These are phyloP conservation scores for Penicillium roqueforti DNA, from an alignment of 495 filamentous ascomycete genomes.

Conservation along the genomic window DNA sequence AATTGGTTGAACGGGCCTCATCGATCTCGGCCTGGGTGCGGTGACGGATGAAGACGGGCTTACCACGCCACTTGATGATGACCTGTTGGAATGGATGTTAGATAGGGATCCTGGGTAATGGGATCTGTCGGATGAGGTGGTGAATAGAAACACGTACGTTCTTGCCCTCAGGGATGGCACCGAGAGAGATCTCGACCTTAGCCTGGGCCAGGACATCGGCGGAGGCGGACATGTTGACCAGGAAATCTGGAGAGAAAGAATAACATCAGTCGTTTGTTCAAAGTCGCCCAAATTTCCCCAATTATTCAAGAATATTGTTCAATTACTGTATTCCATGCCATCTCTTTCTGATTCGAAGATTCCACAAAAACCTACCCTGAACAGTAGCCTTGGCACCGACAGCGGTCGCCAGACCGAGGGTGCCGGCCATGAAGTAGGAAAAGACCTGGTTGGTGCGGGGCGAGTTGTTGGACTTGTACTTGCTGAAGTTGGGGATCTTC, in stretches of 20 bases:
- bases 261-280: conserved; percentile 17
- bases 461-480: conserved; percentile 69
- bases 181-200: conserved; percentile 96
- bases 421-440: conserved; percentile 96
- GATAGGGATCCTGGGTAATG: conserved; percentile 6
- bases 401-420: conserved; percentile 83
- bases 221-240: conserved; percentile 99
- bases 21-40: conserved; percentile 83
- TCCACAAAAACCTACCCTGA: conserved; percentile 65
- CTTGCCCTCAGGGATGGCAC: conserved; percentile 95
- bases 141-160: conserved; percentile 63
- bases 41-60: conserved; percentile 99
- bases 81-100: conserved; percentile 51
- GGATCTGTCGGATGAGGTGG: background rate
- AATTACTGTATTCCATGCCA: background rate
- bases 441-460: conserved; percentile 75
- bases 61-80: conserved; percentile 99
- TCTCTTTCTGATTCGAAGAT: conserved; percentile 4
- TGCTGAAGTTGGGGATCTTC: conserved; percentile 84
- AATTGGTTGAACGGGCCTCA: conserved; percentile 73
- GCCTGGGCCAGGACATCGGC: conserved; percentile 98
- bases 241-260: conserved; percentile 68
- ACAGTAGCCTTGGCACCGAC: conserved; percentile 95
- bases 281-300: conserved; percentile 16
- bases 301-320: background rate